Conservation (phyloP, 768 basidiomycete genomes). For the Boletus subcaerulescens region DNA sequence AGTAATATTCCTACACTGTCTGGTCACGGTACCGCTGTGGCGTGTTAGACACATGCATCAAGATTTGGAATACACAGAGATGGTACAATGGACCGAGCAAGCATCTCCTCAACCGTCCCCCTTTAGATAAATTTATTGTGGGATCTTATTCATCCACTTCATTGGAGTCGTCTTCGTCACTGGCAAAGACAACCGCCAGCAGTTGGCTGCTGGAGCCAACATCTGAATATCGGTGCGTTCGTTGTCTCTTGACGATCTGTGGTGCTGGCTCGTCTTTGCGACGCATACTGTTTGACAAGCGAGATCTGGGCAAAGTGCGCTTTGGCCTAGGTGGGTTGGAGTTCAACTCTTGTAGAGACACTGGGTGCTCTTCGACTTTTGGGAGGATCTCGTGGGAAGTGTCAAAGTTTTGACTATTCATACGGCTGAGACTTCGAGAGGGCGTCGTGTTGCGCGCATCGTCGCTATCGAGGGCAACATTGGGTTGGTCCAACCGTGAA, state of each 20-base stretch:
- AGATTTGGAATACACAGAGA: constrained; percentile 5
- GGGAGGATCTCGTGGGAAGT: constrained; percentile 11
- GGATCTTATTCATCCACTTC: constrained; percentile 6
- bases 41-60: neutral
- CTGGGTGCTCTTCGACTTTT: constrained; percentile 20
- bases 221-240: constrained; percentile 20
- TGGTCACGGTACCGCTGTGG: too few relatives aligned
- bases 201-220: constrained; percentile 9
- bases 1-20: too few relatives aligned
- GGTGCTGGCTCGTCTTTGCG: constrained; percentile 3
- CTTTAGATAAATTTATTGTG: neutral
- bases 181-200: neutral
- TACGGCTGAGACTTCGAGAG: constrained; percentile 6
- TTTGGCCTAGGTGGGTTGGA: constrained; percentile 19
- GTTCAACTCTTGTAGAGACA: constrained; percentile 13
- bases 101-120: neutral
- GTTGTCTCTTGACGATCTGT: constrained; percentile 24
- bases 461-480: constrained; percentile 2
- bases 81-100: neutral
- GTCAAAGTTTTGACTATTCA: constrained; percentile 12
- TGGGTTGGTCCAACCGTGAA: neutral
- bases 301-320: constrained; percentile 28
- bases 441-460: neutral
- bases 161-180: constrained; percentile 8
- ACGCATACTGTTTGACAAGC: constrained; percentile 3